Evolutionary conservation across 139 green algal species (phyloP).

Genomic region (Eudorina sp.): DNA sequence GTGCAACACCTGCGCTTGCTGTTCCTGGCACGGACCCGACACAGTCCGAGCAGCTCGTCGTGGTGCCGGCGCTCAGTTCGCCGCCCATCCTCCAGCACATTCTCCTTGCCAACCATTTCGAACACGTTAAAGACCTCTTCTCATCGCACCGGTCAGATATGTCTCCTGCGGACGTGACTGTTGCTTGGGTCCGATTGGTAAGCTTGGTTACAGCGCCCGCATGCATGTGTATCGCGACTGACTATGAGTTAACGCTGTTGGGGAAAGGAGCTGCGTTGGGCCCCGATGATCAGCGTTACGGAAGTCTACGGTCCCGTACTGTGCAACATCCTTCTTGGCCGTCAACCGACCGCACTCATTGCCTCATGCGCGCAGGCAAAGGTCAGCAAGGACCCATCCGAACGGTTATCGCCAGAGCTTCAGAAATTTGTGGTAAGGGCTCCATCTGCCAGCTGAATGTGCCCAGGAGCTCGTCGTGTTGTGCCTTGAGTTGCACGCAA

Average conservation of each 20-base stretch:
- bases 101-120: background rate
- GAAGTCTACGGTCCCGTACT: too few relatives aligned
- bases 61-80: background rate
- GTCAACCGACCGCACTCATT: too few relatives aligned
- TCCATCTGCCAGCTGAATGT: too few relatives aligned
- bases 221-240: too few relatives aligned
- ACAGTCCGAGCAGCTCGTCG: background rate
- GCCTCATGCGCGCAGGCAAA: slow-evolving; percentile 10
- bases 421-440: slow-evolving; percentile 48
- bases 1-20: background rate
- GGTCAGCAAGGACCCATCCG: background rate
- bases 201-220: too few relatives aligned
- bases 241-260: too few relatives aligned
- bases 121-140: background rate
- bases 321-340: background rate
- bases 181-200: slow-evolving; percentile 19
- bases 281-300: too few relatives aligned
- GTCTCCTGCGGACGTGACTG: background rate
- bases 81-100: slow-evolving; percentile 11
- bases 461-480: too few relatives aligned
- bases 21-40: background rate
- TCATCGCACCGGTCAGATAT: background rate
- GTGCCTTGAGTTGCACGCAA: too few relatives aligned
- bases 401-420: slow-evolving; percentile 10
- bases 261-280: too few relatives aligned